Evolutionary conservation across 2,329 filamentous ascomycete genomes (phyloP), one percentile per base, ranked within the genome.

Genomic region (Trichocomaceae sp.): DNA sequence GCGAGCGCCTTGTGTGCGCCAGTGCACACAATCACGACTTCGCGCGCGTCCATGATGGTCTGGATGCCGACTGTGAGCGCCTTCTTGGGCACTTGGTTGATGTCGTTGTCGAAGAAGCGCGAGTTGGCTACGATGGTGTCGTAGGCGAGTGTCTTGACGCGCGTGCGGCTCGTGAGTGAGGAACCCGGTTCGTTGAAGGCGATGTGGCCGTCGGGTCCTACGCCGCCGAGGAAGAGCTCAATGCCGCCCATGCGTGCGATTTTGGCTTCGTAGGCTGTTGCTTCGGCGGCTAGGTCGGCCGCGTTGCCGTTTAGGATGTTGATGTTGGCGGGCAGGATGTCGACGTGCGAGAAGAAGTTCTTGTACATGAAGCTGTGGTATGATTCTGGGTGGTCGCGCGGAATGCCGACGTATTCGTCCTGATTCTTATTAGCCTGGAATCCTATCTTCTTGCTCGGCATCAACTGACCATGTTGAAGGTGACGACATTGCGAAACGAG

Each of bases 361-460:
- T 87, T 88, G 81, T 90, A 95, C 89, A 95, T 93, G 77, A 93
- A 95, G 61, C 85, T 88, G 75, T 95, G 89, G 73, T 95, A 95
- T 64, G 85, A 90, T 70, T 93, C 85, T 12, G 88, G 84, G 69
- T 95, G 88, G 63, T 91, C 87, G 64, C 87, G 83, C 33, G 88
- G 85, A 59, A 95, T 81, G 55, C 86, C 87, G 61, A 93, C 87
- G 66, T 95, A 95, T 74, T 95, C 89, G 73, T 95, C 89, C 84
- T 87, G 61, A n/a, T 19, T 20, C 48, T 54, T 49, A 29, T 29
- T 9, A 29, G 26, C 26, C 10, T 29, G 26, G 8, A 9, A 2
- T 29, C 47, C 33, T 44, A 44, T 17, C 29, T 47, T 53, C 42
- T 39, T 52, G 53, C 31, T n/a, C 12, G 29, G 47, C 47, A 41